Conservation (phyloP, 495 filamentous ascomycete species). For the Penicillium manginii region DNA sequence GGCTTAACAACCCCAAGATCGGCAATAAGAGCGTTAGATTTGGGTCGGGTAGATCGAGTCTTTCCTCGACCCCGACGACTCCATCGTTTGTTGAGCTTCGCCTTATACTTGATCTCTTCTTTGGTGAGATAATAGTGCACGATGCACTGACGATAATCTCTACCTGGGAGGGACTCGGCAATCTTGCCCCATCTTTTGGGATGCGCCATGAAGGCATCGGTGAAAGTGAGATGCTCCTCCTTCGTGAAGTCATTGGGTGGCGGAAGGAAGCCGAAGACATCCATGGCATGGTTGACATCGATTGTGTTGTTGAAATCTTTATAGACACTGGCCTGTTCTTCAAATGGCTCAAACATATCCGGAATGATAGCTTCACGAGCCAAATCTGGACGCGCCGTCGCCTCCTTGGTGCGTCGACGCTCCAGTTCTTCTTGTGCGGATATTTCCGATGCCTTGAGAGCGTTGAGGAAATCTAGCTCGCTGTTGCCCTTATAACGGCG, state of each 20-base stretch:
- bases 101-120: conserved; percentile 82
- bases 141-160: conserved; percentile 85
- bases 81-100: conserved; percentile 72
- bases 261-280: conserved; percentile 72
- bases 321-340: conserved; percentile 56
- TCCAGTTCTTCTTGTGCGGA: conserved; percentile 76
- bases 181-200: conserved; percentile 96
- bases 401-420: conserved; percentile 63
- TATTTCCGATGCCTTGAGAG: conserved; percentile 74
- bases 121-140: conserved; percentile 97
- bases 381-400: conserved; percentile 72
- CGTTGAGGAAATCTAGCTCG: conserved; percentile 77
- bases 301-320: conserved; percentile 75
- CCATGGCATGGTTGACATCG: conserved; percentile 65
- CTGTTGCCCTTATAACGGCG: conserved; percentile 67
- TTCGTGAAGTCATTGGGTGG: conserved; percentile 81
- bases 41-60: conserved; percentile 56
- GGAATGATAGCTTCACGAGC: conserved; percentile 86
- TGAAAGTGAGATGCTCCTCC: conserved; percentile 77
- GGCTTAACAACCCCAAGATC: conserved; percentile 64
- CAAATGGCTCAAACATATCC: conserved; percentile 65
- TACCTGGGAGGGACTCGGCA: conserved; percentile 68
- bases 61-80: conserved; percentile 65
- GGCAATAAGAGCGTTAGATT: conserved; percentile 76
- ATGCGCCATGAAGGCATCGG: conserved; percentile 73